Percentiles rank a stretch among this genome's conserved stretches.
phyloP scores from a whole-genome alignment of 2,329 filamentous ascomycete species.

The Fusarium oxysporum region DNA sequence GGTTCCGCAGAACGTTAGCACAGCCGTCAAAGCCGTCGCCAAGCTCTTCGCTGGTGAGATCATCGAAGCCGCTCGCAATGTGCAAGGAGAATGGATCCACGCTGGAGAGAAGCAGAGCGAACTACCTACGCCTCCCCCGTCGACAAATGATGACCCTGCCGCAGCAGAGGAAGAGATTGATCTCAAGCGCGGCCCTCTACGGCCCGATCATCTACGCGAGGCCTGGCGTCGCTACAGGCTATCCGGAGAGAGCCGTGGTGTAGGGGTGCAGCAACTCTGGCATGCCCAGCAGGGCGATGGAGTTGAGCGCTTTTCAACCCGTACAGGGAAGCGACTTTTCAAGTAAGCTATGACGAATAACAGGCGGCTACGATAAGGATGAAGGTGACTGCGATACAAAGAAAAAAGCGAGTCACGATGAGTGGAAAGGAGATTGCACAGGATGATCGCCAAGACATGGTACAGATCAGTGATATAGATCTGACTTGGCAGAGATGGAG shows the following conservation, averaged over 20 bases:
- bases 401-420: neutral
- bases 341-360: conserved; percentile 51
- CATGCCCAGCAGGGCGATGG: conserved; percentile 70
- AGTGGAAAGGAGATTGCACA: neutral
- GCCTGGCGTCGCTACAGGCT: conserved; percentile 76
- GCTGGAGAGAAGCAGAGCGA: conserved; percentile 69
- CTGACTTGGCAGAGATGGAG: neutral
- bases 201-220: conserved; percentile 80
- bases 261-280: conserved; percentile 70
- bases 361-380: neutral
- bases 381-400: neutral
- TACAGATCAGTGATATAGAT: neutral
- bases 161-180: conserved; percentile 44
- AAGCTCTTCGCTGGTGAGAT: conserved; percentile 83
- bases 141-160: conserved; percentile 48
- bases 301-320: conserved; percentile 68
- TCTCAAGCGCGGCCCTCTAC: conserved; percentile 66
- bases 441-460: conserved; percentile 6
- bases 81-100: conserved; percentile 78
- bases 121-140: conserved; percentile 57
- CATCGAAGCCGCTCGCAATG: conserved; percentile 75
- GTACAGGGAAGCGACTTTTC: conserved; percentile 65
- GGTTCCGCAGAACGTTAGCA: conserved; percentile 77
- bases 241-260: conserved; percentile 70
- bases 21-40: conserved; percentile 79